Conservation (phyloP, 495 filamentous ascomycete genomes). For the Entonaema liquescens region DNA sequence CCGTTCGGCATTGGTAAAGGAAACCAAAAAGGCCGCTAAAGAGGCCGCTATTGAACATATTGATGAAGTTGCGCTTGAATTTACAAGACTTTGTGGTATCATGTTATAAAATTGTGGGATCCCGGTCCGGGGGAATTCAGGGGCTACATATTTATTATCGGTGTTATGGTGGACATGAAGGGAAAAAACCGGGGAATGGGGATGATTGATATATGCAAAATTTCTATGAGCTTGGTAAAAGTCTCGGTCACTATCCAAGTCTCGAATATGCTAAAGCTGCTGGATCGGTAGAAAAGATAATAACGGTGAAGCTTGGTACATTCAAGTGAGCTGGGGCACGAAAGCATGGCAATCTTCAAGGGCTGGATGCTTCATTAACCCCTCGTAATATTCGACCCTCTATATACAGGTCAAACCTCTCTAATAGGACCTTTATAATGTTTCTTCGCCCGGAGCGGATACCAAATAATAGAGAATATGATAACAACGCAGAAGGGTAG, state of each 20-base stretch:
- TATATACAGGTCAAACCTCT: slow-evolving; percentile 43
- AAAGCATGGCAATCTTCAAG: background rate
- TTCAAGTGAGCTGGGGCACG: background rate
- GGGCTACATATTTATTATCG: background rate
- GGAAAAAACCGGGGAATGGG: background rate
- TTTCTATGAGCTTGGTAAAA: background rate
- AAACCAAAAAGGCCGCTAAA: slow-evolving; percentile 42
- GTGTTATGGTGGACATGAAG: background rate
- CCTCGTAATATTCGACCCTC: background rate
- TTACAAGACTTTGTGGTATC: slow-evolving; percentile 44
- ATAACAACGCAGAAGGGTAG: slow-evolving; percentile 53
- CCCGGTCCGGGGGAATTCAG: background rate
- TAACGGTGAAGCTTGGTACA: background rate
- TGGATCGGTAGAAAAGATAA: background rate
- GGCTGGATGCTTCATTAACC: background rate
- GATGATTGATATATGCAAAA: background rate
- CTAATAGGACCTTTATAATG: slow-evolving; percentile 58
- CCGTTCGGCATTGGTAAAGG: slow-evolving; percentile 25
- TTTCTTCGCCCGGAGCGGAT: slow-evolving; percentile 52
- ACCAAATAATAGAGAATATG: slow-evolving; percentile 58
- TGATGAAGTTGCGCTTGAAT: slow-evolving; percentile 27
- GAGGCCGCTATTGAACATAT: slow-evolving; percentile 27
- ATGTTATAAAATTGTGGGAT: slow-evolving; percentile 14
- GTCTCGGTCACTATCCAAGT: background rate
- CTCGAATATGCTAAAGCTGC: background rate